Evolutionary conservation across 2,329 filamentous ascomycete genomes (phyloP), one percentile per base, ranked within the genome.

Genomic region (Claviceps cyperi): DNA sequence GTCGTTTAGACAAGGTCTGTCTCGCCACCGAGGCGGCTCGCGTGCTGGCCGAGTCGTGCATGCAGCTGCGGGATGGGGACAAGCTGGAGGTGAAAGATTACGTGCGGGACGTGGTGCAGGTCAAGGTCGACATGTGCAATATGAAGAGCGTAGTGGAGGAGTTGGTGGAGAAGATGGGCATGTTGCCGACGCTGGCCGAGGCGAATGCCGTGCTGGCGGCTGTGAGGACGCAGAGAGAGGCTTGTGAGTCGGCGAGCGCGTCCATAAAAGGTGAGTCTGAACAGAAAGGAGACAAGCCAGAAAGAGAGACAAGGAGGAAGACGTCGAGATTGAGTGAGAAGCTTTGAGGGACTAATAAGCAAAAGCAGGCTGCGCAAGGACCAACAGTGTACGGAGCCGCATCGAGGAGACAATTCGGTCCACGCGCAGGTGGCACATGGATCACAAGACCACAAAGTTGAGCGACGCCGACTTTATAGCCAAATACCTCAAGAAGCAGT

Each of bases 341-440:
- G 36, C 7, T 15, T 14, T 14, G 3, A 22, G 28, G 37, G 9
- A 37, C 21, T 44, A 0, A n/a, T 1, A 28, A 22, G n/a, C 0
- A 15, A 36, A 37, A 46, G 24, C 19, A 51, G 50, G 46, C 1
- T 51, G 43, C 47, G 36, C 49, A 14, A 28, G 38, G 15, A 47
- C 48, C 46, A 40, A 40, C 7, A n/a, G 50, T 14, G 47, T 53
- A 41, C 55, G 57, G 5, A 47, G 47, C 4, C 65, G 66, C 38
- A 62, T 69, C 43, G 52, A 58, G n/a, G 65, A 68, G 38, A 53
- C 64, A 17, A 59, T 68, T 51, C 56, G 55, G 48, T 68, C 66
- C 0, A 68, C 66, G 11, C 61, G 64, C 41, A 63, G 66, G 39
- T 69, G 66, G 66, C 65, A 69, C 53, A 58, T 58, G 28, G 65